Evolutionary conservation across 176 grass and related monocot genomes (phyloP).

Genomic region (Musa schizocarpa): DNA sequence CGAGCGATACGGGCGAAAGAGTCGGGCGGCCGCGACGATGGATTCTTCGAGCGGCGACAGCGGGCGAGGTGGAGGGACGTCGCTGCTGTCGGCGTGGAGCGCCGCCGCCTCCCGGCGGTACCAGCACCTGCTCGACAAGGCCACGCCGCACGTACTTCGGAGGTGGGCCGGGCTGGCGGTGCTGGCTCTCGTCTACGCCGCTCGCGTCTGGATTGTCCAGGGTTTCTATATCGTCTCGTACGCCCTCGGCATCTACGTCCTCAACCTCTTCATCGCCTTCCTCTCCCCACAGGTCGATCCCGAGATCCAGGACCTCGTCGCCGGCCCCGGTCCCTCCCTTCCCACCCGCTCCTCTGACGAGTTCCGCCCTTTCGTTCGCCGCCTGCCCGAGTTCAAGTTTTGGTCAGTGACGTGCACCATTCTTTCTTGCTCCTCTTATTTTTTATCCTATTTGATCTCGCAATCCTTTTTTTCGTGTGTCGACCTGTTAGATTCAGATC

Average conservation of each 20-base stretch:
- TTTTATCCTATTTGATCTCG: background rate
- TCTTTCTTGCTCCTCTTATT: background rate
- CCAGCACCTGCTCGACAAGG: conserved; percentile 58
- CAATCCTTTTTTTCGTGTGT: too few relatives aligned
- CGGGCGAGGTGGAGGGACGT: background rate
- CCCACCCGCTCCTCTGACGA: conserved; percentile 59
- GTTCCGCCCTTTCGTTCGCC: conserved; percentile 68
- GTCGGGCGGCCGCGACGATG: background rate
- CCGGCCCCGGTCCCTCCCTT: conserved; percentile 31
- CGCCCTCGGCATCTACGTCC: conserved; percentile 62
- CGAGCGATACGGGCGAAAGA: background rate
- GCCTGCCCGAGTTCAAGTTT: conserved; percentile 91
- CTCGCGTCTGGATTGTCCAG: conserved; percentile 51
- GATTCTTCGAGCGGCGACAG: conserved; percentile 3
- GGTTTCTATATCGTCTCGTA: conserved; percentile 73
- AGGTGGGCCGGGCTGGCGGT: conserved; percentile 46
- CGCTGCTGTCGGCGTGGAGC: conserved; percentile 11
- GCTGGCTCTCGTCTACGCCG: conserved; percentile 33
- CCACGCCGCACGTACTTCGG: conserved; percentile 48
- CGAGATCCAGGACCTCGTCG: conserved; percentile 37
- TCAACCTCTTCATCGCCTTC: conserved; percentile 65
- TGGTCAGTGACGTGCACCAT: conserved; percentile 26
- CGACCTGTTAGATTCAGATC: too few relatives aligned
- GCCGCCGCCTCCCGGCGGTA: conserved; percentile 32
- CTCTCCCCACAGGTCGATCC: conserved; percentile 72